Percentiles rank a stretch among this genome's conserved stretches.
Conservation (phyloP, 2,329 filamentous ascomycete genomes). For the Exophiala lecanii-corni region DNA sequence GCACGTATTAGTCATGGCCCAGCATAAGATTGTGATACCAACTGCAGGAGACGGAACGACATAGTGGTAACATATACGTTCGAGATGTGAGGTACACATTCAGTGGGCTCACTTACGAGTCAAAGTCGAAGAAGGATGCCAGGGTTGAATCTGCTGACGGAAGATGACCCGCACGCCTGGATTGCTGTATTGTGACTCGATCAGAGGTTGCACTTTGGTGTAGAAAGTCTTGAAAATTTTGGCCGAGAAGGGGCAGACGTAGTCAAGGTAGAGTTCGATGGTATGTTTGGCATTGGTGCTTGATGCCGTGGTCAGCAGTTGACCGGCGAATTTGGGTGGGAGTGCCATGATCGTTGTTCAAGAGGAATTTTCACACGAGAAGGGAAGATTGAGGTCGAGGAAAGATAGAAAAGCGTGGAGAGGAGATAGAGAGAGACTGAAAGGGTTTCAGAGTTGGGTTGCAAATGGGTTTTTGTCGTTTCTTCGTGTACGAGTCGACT, state of each 20-base stretch:
- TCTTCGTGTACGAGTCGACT: too few relatives aligned
- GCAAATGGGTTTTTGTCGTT: neutral
- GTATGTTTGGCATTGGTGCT: constrained; percentile 47
- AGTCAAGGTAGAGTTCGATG: constrained; percentile 70
- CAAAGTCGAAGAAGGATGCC: constrained; percentile 83
- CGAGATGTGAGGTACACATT: neutral
- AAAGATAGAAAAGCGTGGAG: neutral
- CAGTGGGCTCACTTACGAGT: constrained; percentile 21
- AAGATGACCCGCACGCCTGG: constrained; percentile 66
- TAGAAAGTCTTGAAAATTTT: constrained; percentile 76
- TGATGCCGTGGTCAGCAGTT: constrained; percentile 37
- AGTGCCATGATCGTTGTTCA: constrained; percentile 49
- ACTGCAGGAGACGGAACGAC: too few relatives aligned
- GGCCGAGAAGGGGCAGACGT: constrained; percentile 74
- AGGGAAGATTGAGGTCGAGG: neutral
- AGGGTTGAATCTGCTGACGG: constrained; percentile 88
- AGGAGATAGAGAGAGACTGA: neutral
- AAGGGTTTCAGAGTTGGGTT: neutral
- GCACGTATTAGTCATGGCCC: too few relatives aligned
- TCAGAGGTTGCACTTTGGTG: constrained; percentile 57
- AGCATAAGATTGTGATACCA: too few relatives aligned
- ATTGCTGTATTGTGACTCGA: constrained; percentile 57
- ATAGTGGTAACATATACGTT: neutral
- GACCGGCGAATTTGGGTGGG: constrained; percentile 55
- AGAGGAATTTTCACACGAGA: too few relatives aligned